Conservation (phyloP, 192 early-diverging fungal genomes). For the Backusella tuberculispora region DNA sequence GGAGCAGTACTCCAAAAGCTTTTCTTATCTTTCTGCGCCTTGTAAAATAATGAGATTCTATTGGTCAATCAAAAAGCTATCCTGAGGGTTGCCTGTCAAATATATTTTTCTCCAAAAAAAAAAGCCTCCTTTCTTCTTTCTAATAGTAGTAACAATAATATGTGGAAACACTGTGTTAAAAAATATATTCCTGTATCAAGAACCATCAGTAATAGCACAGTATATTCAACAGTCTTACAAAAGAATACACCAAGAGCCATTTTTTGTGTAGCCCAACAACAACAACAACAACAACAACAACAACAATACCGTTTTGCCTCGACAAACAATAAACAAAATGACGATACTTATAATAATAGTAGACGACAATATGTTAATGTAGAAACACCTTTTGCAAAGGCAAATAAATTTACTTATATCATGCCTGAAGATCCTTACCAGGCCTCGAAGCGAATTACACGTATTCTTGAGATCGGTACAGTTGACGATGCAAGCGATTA, state of each 20-base stretch:
- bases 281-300: not conserved
- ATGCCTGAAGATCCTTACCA: conserved; percentile 15
- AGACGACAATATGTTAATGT: conserved; percentile 10
- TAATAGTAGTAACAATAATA: not conserved
- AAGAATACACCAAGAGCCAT: not conserved
- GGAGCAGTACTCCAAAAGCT: too few species aligned
- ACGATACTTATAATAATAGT: not conserved
- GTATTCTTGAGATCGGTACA: conserved; percentile 17
- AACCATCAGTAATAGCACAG: not conserved
- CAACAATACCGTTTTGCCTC: not conserved
- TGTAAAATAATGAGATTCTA: too few species aligned
- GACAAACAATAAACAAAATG: not conserved
- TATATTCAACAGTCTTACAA: not conserved
- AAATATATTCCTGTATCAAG: not conserved
- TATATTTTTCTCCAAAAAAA: not conserved
- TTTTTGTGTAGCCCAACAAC: not conserved
- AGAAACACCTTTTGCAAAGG: conserved; percentile 1
- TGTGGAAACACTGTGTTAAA: not conserved
- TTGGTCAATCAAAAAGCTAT: not conserved
- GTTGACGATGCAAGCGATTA: conserved; percentile 9
- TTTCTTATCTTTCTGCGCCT: too few species aligned
- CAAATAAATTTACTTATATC: not conserved
- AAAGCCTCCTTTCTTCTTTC: not conserved
- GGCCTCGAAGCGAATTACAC: not conserved
- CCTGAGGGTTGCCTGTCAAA: not conserved